Percentiles rank a stretch among this genome's conserved stretches.
These are phyloP conservation scores for Botrytis pseudocinerea DNA, from an alignment of 2,329 filamentous ascomycete species.

Conservation along the genomic window DNA sequence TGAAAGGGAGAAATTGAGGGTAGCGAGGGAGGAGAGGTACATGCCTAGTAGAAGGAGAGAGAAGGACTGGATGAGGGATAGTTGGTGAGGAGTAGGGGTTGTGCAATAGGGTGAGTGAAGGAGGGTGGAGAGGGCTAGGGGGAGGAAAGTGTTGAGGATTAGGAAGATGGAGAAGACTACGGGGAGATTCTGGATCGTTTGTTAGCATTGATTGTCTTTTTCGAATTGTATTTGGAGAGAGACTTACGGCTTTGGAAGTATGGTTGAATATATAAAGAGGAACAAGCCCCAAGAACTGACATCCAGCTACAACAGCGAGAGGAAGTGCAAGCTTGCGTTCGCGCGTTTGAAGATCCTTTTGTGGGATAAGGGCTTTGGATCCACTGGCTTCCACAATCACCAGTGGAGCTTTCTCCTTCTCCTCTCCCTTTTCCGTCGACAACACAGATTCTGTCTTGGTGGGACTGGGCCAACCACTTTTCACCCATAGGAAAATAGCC, in stretches of 20 bases:
- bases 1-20: slow-evolving; percentile 90
- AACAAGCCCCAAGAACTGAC: slow-evolving; percentile 75
- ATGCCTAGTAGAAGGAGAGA: slow-evolving; percentile 90
- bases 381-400: slow-evolving; percentile 30
- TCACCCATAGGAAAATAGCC: slow-evolving; percentile 90
- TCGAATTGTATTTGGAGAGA: background rate
- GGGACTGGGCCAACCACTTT: slow-evolving; percentile 61
- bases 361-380: slow-evolving; percentile 33
- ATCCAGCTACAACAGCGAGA: slow-evolving; percentile 67
- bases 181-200: slow-evolving; percentile 53
- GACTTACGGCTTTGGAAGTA: slow-evolving; percentile 59
- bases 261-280: slow-evolving; percentile 89
- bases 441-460: slow-evolving; percentile 20
- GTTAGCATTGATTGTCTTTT: slow-evolving; percentile 8
- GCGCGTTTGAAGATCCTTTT: slow-evolving; percentile 31
- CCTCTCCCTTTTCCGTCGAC: slow-evolving; percentile 30
- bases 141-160: slow-evolving; percentile 55
- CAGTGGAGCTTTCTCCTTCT: slow-evolving; percentile 40
- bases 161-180: slow-evolving; percentile 60
- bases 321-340: slow-evolving; percentile 68
- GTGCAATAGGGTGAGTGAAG: slow-evolving; percentile 50
- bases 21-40: slow-evolving; percentile 88
- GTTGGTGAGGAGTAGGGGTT: slow-evolving; percentile 65
- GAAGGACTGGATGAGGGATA: slow-evolving; percentile 81
- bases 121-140: slow-evolving; percentile 56